These are phyloP conservation scores for Penicillium sp. DNA, from an alignment of 2,329 filamentous ascomycete genomes.

Conservation along the genomic window DNA sequence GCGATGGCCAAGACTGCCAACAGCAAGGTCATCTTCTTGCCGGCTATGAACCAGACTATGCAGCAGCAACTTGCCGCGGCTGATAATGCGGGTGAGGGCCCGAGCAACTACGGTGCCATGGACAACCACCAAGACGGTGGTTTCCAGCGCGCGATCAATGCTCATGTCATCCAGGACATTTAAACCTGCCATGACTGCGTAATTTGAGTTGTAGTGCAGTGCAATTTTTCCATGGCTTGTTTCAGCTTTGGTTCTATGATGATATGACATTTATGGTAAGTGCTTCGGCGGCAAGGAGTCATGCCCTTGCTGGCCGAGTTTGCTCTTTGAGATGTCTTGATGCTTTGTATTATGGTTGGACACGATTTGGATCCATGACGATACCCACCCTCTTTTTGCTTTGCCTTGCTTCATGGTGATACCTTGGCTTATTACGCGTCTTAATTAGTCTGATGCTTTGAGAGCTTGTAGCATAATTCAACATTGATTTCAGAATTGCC, in stretches of 20 bases:
- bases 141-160: constrained; percentile 82
- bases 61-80: constrained; percentile 58
- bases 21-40: constrained; percentile 85
- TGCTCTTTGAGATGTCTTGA: constrained; percentile 10
- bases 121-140: constrained; percentile 58
- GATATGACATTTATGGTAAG: constrained; percentile 22
- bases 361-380: constrained; percentile 30
- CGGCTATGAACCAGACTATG: constrained; percentile 66
- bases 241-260: constrained; percentile 17
- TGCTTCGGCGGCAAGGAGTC: neutral
- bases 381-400: constrained; percentile 44
- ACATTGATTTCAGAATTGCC: neutral
- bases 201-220: neutral
- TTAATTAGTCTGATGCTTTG: neutral
- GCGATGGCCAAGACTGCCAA: constrained; percentile 95
- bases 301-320: neutral
- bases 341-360: constrained; percentile 29
- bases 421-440: constrained; percentile 7
- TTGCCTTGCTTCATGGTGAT: constrained; percentile 16
- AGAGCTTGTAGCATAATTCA: constrained; percentile 1
- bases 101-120: constrained; percentile 53
- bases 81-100: constrained; percentile 62
- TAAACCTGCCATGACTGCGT: constrained; percentile 49
- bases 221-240: neutral
- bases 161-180: constrained; percentile 84